Conservation (phyloP, 176 grass and related monocot genomes). For the Musa beccarii region DNA sequence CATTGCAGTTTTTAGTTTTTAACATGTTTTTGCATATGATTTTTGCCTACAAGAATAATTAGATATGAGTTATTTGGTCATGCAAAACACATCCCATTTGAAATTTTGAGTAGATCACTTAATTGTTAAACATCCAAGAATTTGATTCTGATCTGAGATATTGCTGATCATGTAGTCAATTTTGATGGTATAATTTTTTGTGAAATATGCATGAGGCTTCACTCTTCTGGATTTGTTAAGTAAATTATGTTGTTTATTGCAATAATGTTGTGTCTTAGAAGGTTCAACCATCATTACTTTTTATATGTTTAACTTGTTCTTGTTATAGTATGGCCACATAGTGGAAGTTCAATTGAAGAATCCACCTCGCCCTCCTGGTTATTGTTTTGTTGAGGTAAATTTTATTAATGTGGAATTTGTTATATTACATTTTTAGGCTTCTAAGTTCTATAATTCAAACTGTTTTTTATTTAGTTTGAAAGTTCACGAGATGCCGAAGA, state of each 20-base stretch:
- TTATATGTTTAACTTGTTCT: not conserved
- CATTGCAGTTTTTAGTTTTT: not conserved
- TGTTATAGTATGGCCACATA: conserved; percentile 17
- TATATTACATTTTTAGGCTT: not conserved
- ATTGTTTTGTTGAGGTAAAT: conserved; percentile 26
- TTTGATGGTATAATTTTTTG: too few relatives aligned
- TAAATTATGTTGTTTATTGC: not conserved
- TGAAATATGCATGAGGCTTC: not conserved
- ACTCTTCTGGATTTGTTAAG: not conserved
- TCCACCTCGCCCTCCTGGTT: conserved; percentile 22
- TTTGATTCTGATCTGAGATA: too few relatives aligned
- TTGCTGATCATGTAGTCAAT: too few relatives aligned
- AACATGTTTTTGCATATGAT: not conserved
- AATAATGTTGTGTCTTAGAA: not conserved
- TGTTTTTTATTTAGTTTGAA: conserved; percentile 5
- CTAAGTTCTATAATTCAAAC: not conserved
- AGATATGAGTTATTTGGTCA: too few relatives aligned
- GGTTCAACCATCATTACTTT: not conserved
- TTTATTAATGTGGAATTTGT: not conserved
- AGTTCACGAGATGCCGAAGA: conserved; percentile 18
- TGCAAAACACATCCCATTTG: too few relatives aligned
- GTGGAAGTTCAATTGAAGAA: conserved; percentile 24
- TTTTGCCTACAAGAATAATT: not conserved
- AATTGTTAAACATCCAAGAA: too few relatives aligned
- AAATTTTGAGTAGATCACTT: too few relatives aligned